Evolutionary conservation across 345 rosid genomes (phyloP).

Genomic region (Trapa bicornis): DNA sequence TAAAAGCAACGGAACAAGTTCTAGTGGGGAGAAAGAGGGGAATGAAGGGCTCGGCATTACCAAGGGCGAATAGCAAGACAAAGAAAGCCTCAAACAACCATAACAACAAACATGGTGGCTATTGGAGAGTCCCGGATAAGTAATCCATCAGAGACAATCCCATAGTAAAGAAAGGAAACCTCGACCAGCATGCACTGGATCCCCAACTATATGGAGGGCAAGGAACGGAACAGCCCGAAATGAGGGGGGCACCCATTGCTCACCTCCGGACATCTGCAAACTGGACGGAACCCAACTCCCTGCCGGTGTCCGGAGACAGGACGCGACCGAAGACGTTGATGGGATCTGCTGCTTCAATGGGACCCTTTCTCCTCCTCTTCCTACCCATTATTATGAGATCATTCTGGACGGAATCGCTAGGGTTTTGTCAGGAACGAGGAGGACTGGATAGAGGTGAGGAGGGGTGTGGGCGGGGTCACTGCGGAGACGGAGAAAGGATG

Average conservation of each 20-base stretch:
- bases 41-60: too few relatives aligned
- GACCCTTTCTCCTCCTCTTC: background rate
- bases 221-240: too few relatives aligned
- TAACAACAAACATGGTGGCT: background rate
- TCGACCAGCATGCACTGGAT: background rate
- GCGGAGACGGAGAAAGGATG: too few relatives aligned
- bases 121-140: background rate
- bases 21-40: too few relatives aligned
- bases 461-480: too few relatives aligned
- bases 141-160: background rate
- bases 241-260: background rate
- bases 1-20: background rate
- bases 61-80: too few relatives aligned
- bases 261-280: constrained; percentile 50
- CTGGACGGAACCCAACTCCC: constrained; percentile 24
- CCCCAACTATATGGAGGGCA: too few relatives aligned
- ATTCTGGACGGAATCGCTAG: constrained; percentile 6
- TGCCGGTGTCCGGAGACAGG: constrained; percentile 9
- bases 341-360: constrained; percentile 4
- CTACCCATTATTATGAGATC: background rate
- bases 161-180: background rate
- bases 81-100: background rate
- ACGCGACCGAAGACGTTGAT: constrained; percentile 5
- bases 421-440: background rate
- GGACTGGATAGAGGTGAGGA: too few relatives aligned